Percentiles rank a stretch among this genome's conserved stretches.
Conservation (phyloP, 768 basidiomycete genomes). For the Lyophyllum semitale region DNA sequence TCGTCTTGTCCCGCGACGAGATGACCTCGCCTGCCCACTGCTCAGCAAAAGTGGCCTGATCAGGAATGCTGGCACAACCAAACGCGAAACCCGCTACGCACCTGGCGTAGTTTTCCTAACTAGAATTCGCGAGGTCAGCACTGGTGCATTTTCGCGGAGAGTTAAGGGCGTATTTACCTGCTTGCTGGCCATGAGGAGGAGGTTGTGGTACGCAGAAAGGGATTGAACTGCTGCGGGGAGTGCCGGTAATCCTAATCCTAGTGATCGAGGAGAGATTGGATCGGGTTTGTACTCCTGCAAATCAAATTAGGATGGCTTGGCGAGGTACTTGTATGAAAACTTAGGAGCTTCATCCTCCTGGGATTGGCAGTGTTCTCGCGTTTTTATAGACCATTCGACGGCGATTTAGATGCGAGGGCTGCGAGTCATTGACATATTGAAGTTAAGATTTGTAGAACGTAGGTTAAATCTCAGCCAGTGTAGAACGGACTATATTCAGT, state of each 20-base stretch:
- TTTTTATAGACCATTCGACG: no score
- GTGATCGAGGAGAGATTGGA: conserved; percentile 19
- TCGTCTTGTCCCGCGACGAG: conserved; percentile 78
- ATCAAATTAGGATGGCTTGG: no score
- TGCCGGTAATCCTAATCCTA: not conserved
- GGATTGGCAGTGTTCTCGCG: no score
- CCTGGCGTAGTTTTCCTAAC: conserved; percentile 82
- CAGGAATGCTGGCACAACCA: conserved; percentile 12
- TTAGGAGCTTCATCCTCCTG: no score
- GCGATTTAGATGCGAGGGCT: no score
- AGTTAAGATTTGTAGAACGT: no score
- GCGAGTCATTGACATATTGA: no score
- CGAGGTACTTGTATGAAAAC: no score
- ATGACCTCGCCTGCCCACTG: conserved; percentile 93
- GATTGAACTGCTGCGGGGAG: conserved; percentile 3
- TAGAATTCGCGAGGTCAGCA: conserved; percentile 26
- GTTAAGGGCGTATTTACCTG: conserved; percentile 43
- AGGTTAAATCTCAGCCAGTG: no score
- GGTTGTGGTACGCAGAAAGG: conserved; percentile 10
- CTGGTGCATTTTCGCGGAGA: not conserved
- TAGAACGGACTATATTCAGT: no score
- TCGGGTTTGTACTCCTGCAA: no score
- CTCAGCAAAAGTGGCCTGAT: conserved; percentile 32
- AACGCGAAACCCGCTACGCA: conserved; percentile 27
- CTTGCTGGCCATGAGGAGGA: conserved; percentile 58